Evolutionary conservation across 2,329 filamentous ascomycete species (phyloP), one percentile per base, ranked within the genome.

Genomic region (Fusarium sp.): DNA sequence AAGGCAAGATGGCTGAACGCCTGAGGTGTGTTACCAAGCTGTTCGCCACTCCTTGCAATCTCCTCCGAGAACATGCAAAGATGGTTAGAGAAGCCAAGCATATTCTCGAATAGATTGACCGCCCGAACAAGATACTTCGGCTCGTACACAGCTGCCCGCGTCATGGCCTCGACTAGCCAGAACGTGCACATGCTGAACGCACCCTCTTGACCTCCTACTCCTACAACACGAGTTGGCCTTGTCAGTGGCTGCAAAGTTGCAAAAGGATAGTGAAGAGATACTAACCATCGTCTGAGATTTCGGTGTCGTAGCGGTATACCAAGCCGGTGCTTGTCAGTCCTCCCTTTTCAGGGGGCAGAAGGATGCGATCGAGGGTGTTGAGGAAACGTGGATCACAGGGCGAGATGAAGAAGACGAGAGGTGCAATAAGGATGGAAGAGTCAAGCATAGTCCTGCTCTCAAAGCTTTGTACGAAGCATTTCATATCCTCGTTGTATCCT

Each of bases 161-260:
- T 92, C 78, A 94, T 84, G 23, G 91, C 90, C 77, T 94, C 91
- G 14, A 94, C 90, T 1, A 93, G 86, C 91, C 91, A 94, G 76
- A 94, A 94, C 1, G 91, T 94, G 74, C 91, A 93, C 90, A 94
- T 93, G 73, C 86, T 89, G 74, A 94, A 94, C 20, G 91, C 90
- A 21, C 91, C 91, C 77, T 94, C 91, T 50, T 85, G 83, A 19
- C 91, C 91, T 36, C 90, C 90, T 10, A 94, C 89, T 28, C 90
- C 89, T 91, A 67, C 40, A 57, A 23, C 24, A 45, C 17, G 12
- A 40, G 42, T 43, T 30, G 30, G 7, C 14, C 21, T 19, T 15
- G 40, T 71, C 39, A 72, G 56, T 28, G 21, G 38, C 20, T 40
- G 8, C 24, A 10, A 12, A 36, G 36, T 20, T 11, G 4, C 39